Conservation (phyloP, 2,329 filamentous ascomycete genomes). For the Periconia macrospinosa region DNA sequence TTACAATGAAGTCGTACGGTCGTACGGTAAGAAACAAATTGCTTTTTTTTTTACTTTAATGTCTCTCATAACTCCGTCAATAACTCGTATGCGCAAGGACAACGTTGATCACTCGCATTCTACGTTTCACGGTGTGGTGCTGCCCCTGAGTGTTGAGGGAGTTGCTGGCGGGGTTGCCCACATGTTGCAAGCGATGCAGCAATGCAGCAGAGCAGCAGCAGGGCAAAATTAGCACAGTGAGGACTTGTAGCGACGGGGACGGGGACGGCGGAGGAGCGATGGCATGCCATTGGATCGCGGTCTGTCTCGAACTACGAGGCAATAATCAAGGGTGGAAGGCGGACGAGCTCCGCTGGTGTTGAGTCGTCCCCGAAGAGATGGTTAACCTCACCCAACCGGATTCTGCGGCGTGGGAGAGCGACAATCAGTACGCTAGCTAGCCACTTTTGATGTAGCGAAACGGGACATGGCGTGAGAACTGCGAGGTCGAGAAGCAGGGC, state of each 20-base stretch:
- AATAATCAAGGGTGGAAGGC: not conserved
- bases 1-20: too few relatives aligned
- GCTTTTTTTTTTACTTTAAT: too few relatives aligned
- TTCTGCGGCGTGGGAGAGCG: not conserved
- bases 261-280: not conserved
- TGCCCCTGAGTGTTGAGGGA: too few relatives aligned
- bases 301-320: not conserved
- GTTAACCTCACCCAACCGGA: not conserved
- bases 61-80: too few relatives aligned
- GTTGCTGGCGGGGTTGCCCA: too few relatives aligned
- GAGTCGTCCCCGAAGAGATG: not conserved
- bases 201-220: not conserved
- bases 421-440: not conserved
- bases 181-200: not conserved
- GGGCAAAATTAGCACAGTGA: not conserved
- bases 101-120: too few relatives aligned
- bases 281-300: not conserved
- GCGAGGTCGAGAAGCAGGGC: not conserved
- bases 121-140: too few relatives aligned
- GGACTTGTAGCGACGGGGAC: too few relatives aligned
- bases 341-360: not conserved
- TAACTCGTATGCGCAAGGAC: too few relatives aligned
- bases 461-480: not conserved
- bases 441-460: not conserved
- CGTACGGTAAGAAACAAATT: too few relatives aligned